Conservation (phyloP, 208 protist species). For the Trypanosoma grayi region DNA sequence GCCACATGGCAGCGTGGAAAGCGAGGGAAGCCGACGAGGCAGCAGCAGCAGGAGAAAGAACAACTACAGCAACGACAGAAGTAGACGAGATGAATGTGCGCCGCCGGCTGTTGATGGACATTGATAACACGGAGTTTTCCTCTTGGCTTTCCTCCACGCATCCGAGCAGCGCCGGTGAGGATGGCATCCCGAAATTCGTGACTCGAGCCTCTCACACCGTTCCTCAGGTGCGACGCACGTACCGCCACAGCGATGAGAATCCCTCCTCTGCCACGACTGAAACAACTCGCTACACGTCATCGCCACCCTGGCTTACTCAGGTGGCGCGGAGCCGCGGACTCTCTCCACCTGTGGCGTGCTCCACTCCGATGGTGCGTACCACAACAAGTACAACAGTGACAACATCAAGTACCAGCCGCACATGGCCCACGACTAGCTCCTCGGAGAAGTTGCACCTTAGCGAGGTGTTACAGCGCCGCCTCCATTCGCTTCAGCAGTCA, state of each 20-base stretch:
- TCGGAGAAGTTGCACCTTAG: slow-evolving; percentile 9
- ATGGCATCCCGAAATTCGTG: slow-evolving; percentile 37
- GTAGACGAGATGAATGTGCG: slow-evolving; percentile 10
- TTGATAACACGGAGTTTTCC: slow-evolving; percentile 22
- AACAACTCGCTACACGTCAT: slow-evolving; percentile 22
- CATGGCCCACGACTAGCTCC: background rate
- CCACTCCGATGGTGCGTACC: slow-evolving; percentile 3
- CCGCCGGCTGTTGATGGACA: slow-evolving; percentile 16
- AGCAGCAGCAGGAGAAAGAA: no score
- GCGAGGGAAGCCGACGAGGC: no score
- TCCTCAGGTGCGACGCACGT: background rate
- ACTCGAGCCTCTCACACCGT: slow-evolving; percentile 1
- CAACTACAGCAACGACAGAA: no score
- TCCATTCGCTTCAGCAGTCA: slow-evolving; percentile 4
- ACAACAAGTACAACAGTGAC: slow-evolving; percentile 11
- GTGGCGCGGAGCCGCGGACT: background rate
- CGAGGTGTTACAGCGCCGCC: slow-evolving; percentile 3
- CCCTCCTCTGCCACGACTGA: slow-evolving; percentile 14
- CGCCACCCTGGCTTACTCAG: background rate
- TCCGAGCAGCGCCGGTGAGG: slow-evolving; percentile 37
- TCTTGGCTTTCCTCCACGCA: slow-evolving; percentile 45
- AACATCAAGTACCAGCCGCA: slow-evolving; percentile 5
- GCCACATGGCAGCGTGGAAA: background rate
- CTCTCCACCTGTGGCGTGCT: slow-evolving; percentile 1
- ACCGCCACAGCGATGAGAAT: slow-evolving; percentile 10